Evolutionary conservation across 768 basidiomycete genomes (phyloP), one percentile per base, ranked within the genome.

Genomic region (Podaxis sp.): DNA sequence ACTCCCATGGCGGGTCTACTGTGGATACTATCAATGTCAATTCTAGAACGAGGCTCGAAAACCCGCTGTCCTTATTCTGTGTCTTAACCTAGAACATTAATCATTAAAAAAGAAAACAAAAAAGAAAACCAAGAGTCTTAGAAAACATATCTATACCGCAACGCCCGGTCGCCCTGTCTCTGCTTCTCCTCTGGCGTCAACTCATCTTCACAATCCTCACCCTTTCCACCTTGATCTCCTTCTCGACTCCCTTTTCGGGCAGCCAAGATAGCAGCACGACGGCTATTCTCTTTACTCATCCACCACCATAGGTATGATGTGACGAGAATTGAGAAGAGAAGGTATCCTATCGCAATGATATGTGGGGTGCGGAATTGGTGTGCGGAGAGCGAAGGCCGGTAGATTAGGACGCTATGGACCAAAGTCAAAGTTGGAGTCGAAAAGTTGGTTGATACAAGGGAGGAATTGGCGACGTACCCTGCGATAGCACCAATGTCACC

Each of bases 1-100:
- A 77, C 75, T 93, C 68, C 84, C 93, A 58, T 91, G 87, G 87
- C 80, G 82, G 70, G 83, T 93, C 59, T 82, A 79, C 80, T 73
- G 73, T 66, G 69, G 74, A 61, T 79, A 78, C 70, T 76, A 76
- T 66, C 78, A 71, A 71, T 70, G 74, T 67, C 65, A 71, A 64
- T 75, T 83, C 66, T 82, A 70, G 76, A 42, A 52, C 60, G 13
- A 36, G 12, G 12, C 40, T 42, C 13, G 40, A 42, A 17, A 38
- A 13, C 48, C 22, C 1, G 17, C 5, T 15, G 12, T 15, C 13
- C 3, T 5, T 44, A 44, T 19, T 19, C 15, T 15, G n/a, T 44
- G 12, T 19, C 42, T n/a, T 44, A 15, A 15, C n/a, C n/a, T 1
- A 44, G 15, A 44, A 44, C 5, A 44, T 44, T n/a, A 0, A 44